A percentile compares a stretch with the other conserved stretches of the same genome.
Conservation (phyloP, 371 early-diverging fungal species). For the Zopfochytrium polystomum region DNA sequence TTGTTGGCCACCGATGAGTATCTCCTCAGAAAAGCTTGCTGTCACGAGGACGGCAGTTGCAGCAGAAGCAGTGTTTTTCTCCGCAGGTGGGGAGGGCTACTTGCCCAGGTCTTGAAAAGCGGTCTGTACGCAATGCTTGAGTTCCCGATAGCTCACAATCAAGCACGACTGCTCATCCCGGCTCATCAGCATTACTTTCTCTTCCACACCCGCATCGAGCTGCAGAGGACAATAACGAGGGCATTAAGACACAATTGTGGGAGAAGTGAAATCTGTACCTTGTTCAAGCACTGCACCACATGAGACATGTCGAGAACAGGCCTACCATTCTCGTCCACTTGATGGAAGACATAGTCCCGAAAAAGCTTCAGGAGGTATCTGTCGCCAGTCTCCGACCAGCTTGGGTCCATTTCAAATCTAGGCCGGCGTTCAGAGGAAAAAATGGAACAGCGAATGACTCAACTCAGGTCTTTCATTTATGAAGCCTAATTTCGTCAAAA, state of each 20-base stretch:
- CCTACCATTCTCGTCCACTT: slow-evolving; percentile 81
- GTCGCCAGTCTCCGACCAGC: slow-evolving; percentile 96
- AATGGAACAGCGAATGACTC: slow-evolving; percentile 2
- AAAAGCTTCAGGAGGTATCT: slow-evolving; percentile 92
- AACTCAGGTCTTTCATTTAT: slow-evolving; percentile 94
- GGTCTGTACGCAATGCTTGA: slow-evolving; percentile 80
- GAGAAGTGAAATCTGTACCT: slow-evolving; percentile 59
- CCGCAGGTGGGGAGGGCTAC: too few relatives aligned
- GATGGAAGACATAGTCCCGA: slow-evolving; percentile 94
- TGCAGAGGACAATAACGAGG: slow-evolving; percentile 31
- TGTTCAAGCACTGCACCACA: slow-evolving; percentile 90
- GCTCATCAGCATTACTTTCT: slow-evolving; percentile 86
- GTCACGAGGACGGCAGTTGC: too few relatives aligned
- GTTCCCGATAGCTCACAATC: slow-evolving; percentile 85
- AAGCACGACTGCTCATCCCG: slow-evolving; percentile 92
- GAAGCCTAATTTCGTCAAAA: slow-evolving; percentile 85
- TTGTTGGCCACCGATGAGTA: too few relatives aligned
- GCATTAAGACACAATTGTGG: not conserved
- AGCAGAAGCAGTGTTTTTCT: too few relatives aligned
- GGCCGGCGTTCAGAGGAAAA: not conserved
- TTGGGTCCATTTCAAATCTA: slow-evolving; percentile 80
- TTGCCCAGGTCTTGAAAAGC: slow-evolving; percentile 51
- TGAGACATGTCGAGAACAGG: slow-evolving; percentile 90
- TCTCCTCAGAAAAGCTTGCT: too few relatives aligned
- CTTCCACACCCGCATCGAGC: slow-evolving; percentile 91